Evolutionary conservation across 2,329 filamentous ascomycete species (phyloP).

Genomic region (Fusarium paranaense): DNA sequence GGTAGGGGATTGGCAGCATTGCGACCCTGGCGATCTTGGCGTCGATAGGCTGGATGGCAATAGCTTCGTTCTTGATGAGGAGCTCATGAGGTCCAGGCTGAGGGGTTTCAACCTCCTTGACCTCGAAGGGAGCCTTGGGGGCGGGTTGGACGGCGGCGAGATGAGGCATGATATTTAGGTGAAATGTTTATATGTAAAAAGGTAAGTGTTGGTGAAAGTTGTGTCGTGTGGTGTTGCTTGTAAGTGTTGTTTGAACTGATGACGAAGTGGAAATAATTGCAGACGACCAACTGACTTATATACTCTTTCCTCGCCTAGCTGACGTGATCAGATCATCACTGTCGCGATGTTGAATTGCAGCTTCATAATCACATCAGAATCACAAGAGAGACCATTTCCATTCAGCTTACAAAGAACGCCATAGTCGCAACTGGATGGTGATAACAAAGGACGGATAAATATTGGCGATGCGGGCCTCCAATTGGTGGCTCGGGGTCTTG

Average conservation of each 20-base stretch:
- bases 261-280: background rate
- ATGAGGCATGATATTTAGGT: slow-evolving; percentile 18
- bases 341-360: background rate
- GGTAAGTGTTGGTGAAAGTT: background rate
- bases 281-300: background rate
- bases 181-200: background rate
- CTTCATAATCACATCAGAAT: background rate
- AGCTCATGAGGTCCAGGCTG: slow-evolving; percentile 31
- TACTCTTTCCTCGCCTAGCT: background rate
- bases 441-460: background rate
- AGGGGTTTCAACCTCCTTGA: slow-evolving; percentile 29
- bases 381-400: background rate
- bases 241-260: background rate
- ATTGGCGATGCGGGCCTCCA: background rate
- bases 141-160: slow-evolving; percentile 27
- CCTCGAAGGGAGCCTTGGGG: slow-evolving; percentile 24
- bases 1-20: slow-evolving; percentile 31
- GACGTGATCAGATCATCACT: background rate
- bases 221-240: background rate
- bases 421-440: background rate
- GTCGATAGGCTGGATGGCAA: slow-evolving; percentile 33
- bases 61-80: slow-evolving; percentile 34
- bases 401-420: background rate
- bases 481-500: background rate
- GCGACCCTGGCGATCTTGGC: slow-evolving; percentile 36